Conservation (phyloP, 2,329 filamentous ascomycete genomes). For the Aspergillus sp. region DNA sequence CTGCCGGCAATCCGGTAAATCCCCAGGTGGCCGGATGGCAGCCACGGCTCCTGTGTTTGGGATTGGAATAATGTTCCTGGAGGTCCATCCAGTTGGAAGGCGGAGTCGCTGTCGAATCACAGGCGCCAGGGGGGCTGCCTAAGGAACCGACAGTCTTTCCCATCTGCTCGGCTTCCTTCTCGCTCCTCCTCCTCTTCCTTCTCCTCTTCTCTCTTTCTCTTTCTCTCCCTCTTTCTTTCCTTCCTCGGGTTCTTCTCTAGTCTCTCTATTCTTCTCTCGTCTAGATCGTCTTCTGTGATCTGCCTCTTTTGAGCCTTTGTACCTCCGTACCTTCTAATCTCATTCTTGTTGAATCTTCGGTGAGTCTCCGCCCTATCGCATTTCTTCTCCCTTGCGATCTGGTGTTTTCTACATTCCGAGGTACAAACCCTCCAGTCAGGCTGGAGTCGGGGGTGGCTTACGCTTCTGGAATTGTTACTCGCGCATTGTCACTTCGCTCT, state of each 20-base stretch:
- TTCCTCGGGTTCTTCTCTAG: constrained; percentile 9
- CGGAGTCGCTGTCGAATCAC: constrained; percentile 22
- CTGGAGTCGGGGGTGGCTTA: background rate
- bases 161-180: constrained; percentile 9
- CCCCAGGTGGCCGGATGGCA: constrained; percentile 7
- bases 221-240: constrained; percentile 9
- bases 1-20: background rate
- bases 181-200: constrained; percentile 12
- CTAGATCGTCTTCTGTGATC: constrained; percentile 9
- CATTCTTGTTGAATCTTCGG: background rate
- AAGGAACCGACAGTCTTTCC: background rate
- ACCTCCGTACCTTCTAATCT: background rate
- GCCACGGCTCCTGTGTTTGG: constrained; percentile 11
- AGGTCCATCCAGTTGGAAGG: background rate
- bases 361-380: background rate
- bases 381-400: background rate
- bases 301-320: constrained; percentile 2
- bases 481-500: background rate
- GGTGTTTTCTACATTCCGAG: background rate
- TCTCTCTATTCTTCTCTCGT: background rate
- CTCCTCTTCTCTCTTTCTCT: constrained; percentile 13
- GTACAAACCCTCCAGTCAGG: background rate
- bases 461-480: background rate
- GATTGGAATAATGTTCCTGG: background rate
- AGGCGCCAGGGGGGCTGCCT: constrained; percentile 5